Evolutionary conservation across 1,284 basidiomycete genomes (phyloP).

Genomic region (Fomitopsis pinicola): DNA sequence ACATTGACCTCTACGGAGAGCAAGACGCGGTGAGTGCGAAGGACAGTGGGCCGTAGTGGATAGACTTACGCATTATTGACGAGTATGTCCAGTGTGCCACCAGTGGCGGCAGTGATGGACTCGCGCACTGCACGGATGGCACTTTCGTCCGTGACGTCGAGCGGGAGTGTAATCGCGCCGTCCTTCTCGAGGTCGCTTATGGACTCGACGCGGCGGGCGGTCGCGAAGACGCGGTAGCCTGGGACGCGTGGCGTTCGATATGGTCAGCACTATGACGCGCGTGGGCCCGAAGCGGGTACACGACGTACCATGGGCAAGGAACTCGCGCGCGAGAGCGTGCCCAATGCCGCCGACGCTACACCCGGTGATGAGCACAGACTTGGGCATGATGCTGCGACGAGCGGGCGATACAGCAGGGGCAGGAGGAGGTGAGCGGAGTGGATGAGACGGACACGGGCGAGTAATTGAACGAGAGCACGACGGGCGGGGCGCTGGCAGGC

Average conservation of each 20-base stretch:
- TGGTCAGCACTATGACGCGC: not conserved
- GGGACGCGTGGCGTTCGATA: too few relatives aligned
- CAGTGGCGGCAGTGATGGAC: not conserved
- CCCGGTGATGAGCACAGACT: not conserved
- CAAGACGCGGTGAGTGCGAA: not conserved
- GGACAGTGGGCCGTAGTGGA: not conserved
- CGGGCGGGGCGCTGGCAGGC: too few relatives aligned
- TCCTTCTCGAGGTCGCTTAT: not conserved
- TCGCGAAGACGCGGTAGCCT: not conserved
- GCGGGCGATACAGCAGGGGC: too few relatives aligned
- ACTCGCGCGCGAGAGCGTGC: not conserved
- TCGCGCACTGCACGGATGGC: not conserved
- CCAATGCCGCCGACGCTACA: not conserved
- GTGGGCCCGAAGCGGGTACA: too few relatives aligned
- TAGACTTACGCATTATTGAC: constrained; percentile 30
- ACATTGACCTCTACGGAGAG: not conserved
- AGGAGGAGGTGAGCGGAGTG: too few relatives aligned
- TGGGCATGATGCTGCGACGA: not conserved
- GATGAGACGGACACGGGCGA: too few relatives aligned
- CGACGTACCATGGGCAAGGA: not conserved
- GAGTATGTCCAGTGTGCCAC: constrained; percentile 13
- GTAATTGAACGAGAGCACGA: too few relatives aligned
- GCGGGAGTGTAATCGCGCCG: not conserved
- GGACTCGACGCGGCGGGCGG: not conserved
- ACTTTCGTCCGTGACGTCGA: not conserved